These are phyloP conservation scores for Voacanga thouarsii DNA, from an alignment of 257 asterid genomes.

Conservation along the genomic window DNA sequence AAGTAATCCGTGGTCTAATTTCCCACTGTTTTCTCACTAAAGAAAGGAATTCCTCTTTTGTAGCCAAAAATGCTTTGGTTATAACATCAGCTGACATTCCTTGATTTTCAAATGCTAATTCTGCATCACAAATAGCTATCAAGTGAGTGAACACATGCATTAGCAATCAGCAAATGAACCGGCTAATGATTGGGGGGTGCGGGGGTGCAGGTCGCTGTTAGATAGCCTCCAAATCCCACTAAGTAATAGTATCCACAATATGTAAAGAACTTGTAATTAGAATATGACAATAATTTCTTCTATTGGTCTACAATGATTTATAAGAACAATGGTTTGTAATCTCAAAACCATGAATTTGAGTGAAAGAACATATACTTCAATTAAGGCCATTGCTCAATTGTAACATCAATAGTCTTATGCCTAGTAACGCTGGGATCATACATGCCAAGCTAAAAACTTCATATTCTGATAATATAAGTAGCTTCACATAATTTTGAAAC, in stretches of 20 bases:
- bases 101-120: constrained; percentile 46
- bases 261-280: background rate
- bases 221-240: background rate
- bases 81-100: constrained; percentile 76
- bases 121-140: constrained; percentile 55
- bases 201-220: background rate
- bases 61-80: constrained; percentile 61
- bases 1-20: constrained; percentile 60
- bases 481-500: background rate
- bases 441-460: background rate
- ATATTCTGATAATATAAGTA: background rate
- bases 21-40: constrained; percentile 67
- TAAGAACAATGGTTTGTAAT: background rate
- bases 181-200: background rate
- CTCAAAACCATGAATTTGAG: background rate
- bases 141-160: constrained; percentile 14
- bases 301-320: background rate
- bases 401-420: background rate
- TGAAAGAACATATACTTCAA: background rate
- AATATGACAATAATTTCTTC: background rate
- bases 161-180: constrained; percentile 15
- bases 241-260: background rate
- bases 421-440: background rate
- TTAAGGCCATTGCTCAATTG: background rate
- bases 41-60: constrained; percentile 74